These are phyloP conservation scores for Puccinia horiana DNA, from an alignment of 1,284 basidiomycete species.

Conservation along the genomic window DNA sequence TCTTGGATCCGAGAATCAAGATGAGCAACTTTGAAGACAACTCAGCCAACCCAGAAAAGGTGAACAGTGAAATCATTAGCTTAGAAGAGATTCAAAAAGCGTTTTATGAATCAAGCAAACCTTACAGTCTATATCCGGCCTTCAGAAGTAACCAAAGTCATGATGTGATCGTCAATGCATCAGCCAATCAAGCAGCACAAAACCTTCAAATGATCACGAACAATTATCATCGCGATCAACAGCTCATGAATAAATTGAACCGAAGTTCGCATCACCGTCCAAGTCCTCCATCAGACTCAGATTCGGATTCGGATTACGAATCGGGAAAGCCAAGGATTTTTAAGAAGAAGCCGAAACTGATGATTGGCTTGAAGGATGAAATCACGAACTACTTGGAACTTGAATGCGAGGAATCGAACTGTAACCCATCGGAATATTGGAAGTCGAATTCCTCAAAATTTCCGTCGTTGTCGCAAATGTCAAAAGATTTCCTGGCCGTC, in stretches of 20 bases:
- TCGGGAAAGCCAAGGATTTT: slow-evolving; percentile 15
- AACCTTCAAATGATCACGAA: background rate
- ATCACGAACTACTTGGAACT: slow-evolving; percentile 17
- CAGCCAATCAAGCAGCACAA: background rate
- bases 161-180: background rate
- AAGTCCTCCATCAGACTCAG: background rate
- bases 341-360: slow-evolving; percentile 21
- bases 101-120: background rate
- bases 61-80: background rate
- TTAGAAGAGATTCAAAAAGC: slow-evolving; percentile 14
- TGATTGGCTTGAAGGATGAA: slow-evolving; percentile 24
- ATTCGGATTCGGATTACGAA: slow-evolving; percentile 19
- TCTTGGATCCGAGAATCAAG: slow-evolving; percentile 25
- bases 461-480: slow-evolving; percentile 4
- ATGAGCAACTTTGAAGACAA: slow-evolving; percentile 18
- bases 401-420: slow-evolving; percentile 23
- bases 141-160: background rate
- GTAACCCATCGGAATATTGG: slow-evolving; percentile 14
- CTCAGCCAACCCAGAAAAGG: background rate
- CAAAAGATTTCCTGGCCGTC: slow-evolving; percentile 17
- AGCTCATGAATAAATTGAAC: background rate
- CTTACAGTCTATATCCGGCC: slow-evolving; percentile 11
- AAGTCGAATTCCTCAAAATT: background rate
- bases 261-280: background rate
- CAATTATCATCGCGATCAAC: background rate